Percentiles rank a stretch among this genome's conserved stretches.
Conservation (phyloP, 2,329 filamentous ascomycete genomes). For the Rutstroemia sp. region DNA sequence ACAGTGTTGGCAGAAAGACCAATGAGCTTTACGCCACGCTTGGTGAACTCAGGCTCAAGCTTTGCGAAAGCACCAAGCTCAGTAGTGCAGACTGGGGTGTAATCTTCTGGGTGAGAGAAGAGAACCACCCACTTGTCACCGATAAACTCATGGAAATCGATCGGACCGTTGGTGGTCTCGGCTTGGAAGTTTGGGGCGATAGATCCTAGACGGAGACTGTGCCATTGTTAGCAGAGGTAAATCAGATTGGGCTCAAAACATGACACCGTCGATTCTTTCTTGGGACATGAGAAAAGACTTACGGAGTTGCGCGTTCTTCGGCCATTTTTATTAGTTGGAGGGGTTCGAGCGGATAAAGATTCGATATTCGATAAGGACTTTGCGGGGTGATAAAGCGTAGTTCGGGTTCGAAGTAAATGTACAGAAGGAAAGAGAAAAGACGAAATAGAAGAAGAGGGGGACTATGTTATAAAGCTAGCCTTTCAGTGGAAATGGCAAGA, state of each 20-base stretch:
- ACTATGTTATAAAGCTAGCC: background rate
- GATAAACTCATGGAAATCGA: constrained; percentile 78
- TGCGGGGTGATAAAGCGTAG: background rate
- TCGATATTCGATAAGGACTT: background rate
- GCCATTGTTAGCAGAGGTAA: background rate
- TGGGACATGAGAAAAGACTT: constrained; percentile 5
- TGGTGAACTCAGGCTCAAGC: constrained; percentile 79
- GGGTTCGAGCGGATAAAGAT: background rate
- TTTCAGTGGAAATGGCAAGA: background rate
- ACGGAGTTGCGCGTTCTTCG: constrained; percentile 16
- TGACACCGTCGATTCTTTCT: background rate
- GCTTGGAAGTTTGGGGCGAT: constrained; percentile 76
- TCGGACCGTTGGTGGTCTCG: constrained; percentile 68
- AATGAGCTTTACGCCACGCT: constrained; percentile 84
- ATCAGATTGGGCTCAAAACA: background rate
- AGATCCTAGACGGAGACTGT: constrained; percentile 56
- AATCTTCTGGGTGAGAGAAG: constrained; percentile 84
- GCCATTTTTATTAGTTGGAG: constrained; percentile 11
- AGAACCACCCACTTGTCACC: constrained; percentile 73
- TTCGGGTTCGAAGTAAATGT: background rate
- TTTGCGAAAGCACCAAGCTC: constrained; percentile 91
- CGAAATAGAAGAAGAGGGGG: background rate
- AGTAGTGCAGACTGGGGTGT: constrained; percentile 92
- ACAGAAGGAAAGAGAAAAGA: background rate
- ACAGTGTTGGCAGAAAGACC: constrained; percentile 84